Evolutionary conservation across 192 early-diverging fungal genomes (phyloP).

Genomic region (Chytriomyces sp.): DNA sequence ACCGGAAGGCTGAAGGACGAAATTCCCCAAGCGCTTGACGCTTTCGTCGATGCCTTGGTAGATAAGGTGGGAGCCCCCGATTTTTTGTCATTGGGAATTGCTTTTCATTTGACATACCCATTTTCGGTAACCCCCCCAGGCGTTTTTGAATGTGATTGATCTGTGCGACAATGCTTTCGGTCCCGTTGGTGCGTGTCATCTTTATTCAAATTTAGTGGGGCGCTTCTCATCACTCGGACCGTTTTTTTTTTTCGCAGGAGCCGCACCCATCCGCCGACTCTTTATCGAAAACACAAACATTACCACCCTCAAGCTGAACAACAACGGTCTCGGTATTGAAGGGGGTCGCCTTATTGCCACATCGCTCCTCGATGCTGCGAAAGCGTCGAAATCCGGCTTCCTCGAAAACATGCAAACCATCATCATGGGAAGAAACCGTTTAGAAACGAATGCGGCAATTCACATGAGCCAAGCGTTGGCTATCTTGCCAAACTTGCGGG

Average conservation of each 20-base stretch:
- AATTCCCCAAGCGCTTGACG: conserved; percentile 82
- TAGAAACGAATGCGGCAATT: conserved; percentile 82
- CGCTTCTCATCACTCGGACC: not conserved
- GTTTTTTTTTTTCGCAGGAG: conserved; percentile 58
- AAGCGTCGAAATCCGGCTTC: conserved; percentile 72
- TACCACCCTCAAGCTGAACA: conserved; percentile 89
- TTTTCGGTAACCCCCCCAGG: conserved; percentile 30
- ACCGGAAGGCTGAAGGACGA: conserved; percentile 90
- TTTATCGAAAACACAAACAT: conserved; percentile 81
- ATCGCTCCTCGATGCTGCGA: conserved; percentile 78
- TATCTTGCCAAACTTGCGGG: conserved; percentile 71
- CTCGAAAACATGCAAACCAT: conserved; percentile 72
- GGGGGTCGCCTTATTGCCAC: conserved; percentile 86
- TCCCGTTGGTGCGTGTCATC: conserved; percentile 33
- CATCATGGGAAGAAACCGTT: conserved; percentile 90
- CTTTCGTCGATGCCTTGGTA: conserved; percentile 80
- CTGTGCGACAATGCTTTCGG: conserved; percentile 98
- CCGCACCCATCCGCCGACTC: conserved; percentile 84
- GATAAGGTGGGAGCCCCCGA: conserved; percentile 58
- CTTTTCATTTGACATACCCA: not conserved
- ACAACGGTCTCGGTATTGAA: conserved; percentile 93
- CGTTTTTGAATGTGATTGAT: conserved; percentile 65
- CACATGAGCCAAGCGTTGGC: conserved; percentile 84
- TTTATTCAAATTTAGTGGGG: not conserved
- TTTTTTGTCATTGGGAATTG: not conserved